A percentile compares a stretch with the other conserved stretches of the same genome.
Conservation (phyloP, 805 yeast genomes). For the Schwanniomyces polymorphus region DNA sequence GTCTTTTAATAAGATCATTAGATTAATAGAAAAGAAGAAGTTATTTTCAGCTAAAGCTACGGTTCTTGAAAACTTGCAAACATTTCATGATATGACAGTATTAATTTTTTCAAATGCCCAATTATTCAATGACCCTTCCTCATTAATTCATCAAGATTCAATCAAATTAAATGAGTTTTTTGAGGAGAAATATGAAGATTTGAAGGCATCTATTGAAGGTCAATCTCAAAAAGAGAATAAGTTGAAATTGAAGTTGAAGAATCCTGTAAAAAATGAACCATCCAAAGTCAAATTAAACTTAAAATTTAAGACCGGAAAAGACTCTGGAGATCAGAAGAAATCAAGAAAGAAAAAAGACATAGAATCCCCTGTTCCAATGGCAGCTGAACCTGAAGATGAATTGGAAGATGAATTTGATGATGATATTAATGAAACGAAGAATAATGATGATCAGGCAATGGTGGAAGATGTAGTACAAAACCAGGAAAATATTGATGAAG, state of each 20-base stretch:
- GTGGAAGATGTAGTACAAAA: constrained; percentile 7
- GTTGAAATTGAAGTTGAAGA: constrained; percentile 26
- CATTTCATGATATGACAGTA: constrained; percentile 57
- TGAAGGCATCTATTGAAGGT: constrained; percentile 21
- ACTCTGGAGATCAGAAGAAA: constrained; percentile 17
- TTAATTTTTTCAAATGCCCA: constrained; percentile 79
- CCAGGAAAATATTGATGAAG: constrained; percentile 10
- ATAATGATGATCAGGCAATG: constrained; percentile 5
- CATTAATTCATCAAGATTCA: constrained; percentile 74
- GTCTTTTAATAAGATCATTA: constrained; percentile 60
- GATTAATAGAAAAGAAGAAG: constrained; percentile 51
- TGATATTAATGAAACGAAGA: constrained; percentile 8
- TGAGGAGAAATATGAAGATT: constrained; percentile 34
- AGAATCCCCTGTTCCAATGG: constrained; percentile 8
- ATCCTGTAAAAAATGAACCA: constrained; percentile 16
- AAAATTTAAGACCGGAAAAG: constrained; percentile 16
- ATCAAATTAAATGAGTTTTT: constrained; percentile 55
- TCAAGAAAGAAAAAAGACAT: constrained; percentile 13
- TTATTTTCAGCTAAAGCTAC: constrained; percentile 26
- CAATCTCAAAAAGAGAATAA: constrained; percentile 12
- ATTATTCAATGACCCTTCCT: constrained; percentile 70
- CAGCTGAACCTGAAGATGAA: constrained; percentile 6
- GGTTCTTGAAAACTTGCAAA: constrained; percentile 49
- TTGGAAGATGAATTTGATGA: constrained; percentile 7
- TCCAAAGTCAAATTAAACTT: constrained; percentile 28